phyloP scores from a whole-genome alignment of 2,329 filamentous ascomycete genomes.

The Fusarium goolgardi region DNA sequence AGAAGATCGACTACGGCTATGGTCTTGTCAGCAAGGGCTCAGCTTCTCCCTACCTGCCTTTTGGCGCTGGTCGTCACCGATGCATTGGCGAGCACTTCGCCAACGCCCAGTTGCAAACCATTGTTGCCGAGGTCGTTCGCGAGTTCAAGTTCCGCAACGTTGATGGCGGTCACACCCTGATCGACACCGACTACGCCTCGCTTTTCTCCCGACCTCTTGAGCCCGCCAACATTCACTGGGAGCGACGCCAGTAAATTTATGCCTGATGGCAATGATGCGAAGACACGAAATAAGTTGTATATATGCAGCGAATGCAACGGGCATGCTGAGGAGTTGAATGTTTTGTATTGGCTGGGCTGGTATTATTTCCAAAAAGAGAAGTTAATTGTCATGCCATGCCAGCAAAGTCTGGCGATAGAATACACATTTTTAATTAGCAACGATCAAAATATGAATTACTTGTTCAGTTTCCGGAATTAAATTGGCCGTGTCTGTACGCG shows the following conservation, averaged over 20 bases:
- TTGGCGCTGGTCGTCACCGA: constrained; percentile 90
- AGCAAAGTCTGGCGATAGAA: constrained; percentile 41
- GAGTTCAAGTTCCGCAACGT: constrained; percentile 83
- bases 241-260: constrained; percentile 66
- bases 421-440: constrained; percentile 46
- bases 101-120: constrained; percentile 90
- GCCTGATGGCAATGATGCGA: constrained; percentile 23
- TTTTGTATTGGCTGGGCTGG: constrained; percentile 44
- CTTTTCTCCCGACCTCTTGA: constrained; percentile 79
- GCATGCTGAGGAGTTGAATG: constrained; percentile 45
- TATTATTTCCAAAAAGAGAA: constrained; percentile 38
- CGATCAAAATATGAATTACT: constrained; percentile 34
- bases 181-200: constrained; percentile 75
- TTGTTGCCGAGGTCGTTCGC: constrained; percentile 80
- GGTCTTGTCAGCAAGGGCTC: constrained; percentile 92
- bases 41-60: constrained; percentile 89
- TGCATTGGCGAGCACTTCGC: constrained; percentile 98
- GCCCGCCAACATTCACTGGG: constrained; percentile 79
- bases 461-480: not conserved
- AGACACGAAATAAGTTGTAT: constrained; percentile 43
- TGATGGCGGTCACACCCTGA: constrained; percentile 75
- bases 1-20: constrained; percentile 93
- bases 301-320: constrained; percentile 44
- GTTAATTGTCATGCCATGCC: constrained; percentile 38
- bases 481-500: not conserved